These are phyloP conservation scores for Cnidoscolus chayamansa DNA, from an alignment of 441 rosid species.

Conservation along the genomic window DNA sequence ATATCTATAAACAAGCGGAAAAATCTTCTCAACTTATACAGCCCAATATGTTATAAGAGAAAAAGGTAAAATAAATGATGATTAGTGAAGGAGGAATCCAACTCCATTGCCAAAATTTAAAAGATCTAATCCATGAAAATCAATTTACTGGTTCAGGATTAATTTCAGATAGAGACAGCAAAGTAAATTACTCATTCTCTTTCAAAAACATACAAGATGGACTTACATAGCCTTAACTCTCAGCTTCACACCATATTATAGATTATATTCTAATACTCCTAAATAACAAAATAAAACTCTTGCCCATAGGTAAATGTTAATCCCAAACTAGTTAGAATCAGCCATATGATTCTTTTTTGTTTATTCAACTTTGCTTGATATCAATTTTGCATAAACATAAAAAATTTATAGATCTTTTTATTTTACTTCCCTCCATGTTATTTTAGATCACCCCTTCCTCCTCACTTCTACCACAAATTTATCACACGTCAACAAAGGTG, in stretches of 20 bases:
- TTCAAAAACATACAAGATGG: neutral
- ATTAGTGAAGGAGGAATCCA: neutral
- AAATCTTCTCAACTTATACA: neutral
- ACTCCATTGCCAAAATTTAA: neutral
- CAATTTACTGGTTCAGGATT: neutral
- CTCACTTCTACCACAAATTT: too few relatives aligned
- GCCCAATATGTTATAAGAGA: neutral
- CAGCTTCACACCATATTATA: neutral
- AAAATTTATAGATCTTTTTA: too few relatives aligned
- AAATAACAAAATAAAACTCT: neutral
- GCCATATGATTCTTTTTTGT: too few relatives aligned
- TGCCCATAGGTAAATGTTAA: too few relatives aligned
- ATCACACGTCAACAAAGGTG: too few relatives aligned
- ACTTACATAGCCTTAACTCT: too few relatives aligned
- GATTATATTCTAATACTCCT: neutral
- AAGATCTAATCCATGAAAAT: neutral
- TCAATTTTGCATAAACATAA: too few relatives aligned
- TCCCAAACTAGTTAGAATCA: too few relatives aligned
- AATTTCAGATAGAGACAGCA: neutral
- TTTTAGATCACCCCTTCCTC: too few relatives aligned
- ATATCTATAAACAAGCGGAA: neutral
- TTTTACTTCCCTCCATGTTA: too few relatives aligned
- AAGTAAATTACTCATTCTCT: neutral
- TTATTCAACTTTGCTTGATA: too few relatives aligned
- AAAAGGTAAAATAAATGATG: neutral